Base-by-base conservation (phyloP, 805 yeast species). In the Millerozyma acaciae region DNA sequence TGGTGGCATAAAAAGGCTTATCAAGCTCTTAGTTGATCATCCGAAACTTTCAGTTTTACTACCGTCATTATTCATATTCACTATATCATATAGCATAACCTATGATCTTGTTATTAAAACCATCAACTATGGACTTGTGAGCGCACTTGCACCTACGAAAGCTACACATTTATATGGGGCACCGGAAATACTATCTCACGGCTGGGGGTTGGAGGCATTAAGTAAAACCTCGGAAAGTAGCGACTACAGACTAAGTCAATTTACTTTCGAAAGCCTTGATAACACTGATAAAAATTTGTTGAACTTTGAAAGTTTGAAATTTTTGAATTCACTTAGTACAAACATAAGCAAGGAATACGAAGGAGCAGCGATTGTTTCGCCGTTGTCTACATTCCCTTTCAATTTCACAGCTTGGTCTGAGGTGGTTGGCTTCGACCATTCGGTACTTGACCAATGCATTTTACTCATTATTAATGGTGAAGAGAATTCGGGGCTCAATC, bases 61-160 rank as follows among this genome's bases (percentile, higher is more conserved):
- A 8, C 66, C 68, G 12, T 47, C 61, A 6, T 30, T 63, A 14
- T 18, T 53, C 7, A 44, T 55, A 16, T 64, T 62, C 35, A 41
- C 56, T 2, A 28, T 60, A n/a, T 57, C 67, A 1, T 65, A 62
- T 45, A 51, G 55, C 34, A 51, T 62, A 8, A 31, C 51, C n/a
- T 64, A 65, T 38, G 68, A 62, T 35, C 48, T 53, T 28, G 48
- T 63, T 6, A 47, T 62, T 24, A 48, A 47, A 31, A 44, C 43
- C 13, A 25, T 57, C 33, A 58, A 56, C 34, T 42, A 48, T 7
- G 42, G 39, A 12, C 33, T 57, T 25, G 44, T 53, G n/a, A n/a
- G n/a, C n/a, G n/a, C n/a, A n/a, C n/a, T n/a, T n/a, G n/a, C n/a
- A n/a, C n/a, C n/a, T n/a, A n/a, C n/a, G n/a, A n/a, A n/a, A n/a